Base-by-base conservation (phyloP, 441 rosid species). In the Gossypium laxum region DNA sequence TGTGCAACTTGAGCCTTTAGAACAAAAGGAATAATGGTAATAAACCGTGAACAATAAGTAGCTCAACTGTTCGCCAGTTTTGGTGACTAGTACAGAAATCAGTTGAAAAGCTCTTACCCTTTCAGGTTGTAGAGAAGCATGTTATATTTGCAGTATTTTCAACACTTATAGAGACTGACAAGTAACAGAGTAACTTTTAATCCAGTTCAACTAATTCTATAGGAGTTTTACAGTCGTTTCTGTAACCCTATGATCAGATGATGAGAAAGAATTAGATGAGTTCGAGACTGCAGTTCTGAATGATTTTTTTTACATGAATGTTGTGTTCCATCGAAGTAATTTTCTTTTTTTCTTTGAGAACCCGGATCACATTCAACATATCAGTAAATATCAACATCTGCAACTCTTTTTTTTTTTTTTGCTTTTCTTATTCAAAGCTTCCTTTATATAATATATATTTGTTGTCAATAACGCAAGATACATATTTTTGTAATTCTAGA, bases 1-100 rank as follows among this genome's bases (percentile, higher is more conserved):
- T 61, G 64, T 81, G 60, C 87, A 62, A 5, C 87, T 86, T 64
- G 85, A 88, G 3, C 77, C 74, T 11, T n/a, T 52, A 1, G 65
- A 70, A 54, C 60, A 54, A 41, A 60, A 52, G 1, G 48, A 68
- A 32, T 54, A 54, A 54, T 64, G 26, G 19, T 32, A 19, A 64
- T 50, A 72, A 48, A 43, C 55, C 1, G 12, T 59, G 17, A 30
- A 30, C 19, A 52, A 52, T 68, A 19, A 68, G 62, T 2, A 12
- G 61, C 69, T 30, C 32, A 62, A 51, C 55, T 48, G 48, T 30
- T 30, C 50, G 50, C 26, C 15, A 18, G 69, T 19, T 50, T 41
- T 41, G 45, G 48, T 48, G 8, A 10, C 2, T 57, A 32, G 75
- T 51, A 19, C 14, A 26, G 21, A 51, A 51, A 61, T 17, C 47